A percentile compares a stretch with the other conserved stretches of the same genome.
Evolutionary conservation across 768 basidiomycete genomes (phyloP).

Genomic region (Amylocystis lapponica): DNA sequence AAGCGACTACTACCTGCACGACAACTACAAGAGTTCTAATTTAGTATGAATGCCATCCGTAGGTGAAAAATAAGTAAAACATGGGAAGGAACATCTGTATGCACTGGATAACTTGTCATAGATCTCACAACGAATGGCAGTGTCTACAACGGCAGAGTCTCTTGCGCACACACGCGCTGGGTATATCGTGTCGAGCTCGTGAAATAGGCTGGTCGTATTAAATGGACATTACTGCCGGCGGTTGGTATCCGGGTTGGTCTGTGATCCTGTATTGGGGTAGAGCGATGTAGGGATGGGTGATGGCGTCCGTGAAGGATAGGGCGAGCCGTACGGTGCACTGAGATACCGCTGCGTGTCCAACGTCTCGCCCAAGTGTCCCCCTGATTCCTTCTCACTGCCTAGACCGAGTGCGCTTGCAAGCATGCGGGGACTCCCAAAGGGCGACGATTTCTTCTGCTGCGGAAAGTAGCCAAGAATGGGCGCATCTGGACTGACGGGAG

Average conservation of each 20-base stretch:
- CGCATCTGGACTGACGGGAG: constrained; percentile 42
- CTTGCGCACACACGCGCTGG: constrained; percentile 5
- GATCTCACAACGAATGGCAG: constrained; percentile 9
- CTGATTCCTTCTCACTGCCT: constrained; percentile 14
- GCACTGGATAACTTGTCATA: constrained; percentile 9
- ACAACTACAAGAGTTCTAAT: constrained; percentile 5
- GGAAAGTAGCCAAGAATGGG: constrained; percentile 58
- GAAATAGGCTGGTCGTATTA: constrained; percentile 13
- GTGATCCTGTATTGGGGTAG: constrained; percentile 15
- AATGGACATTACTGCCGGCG: constrained; percentile 13
- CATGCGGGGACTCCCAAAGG: constrained; percentile 45
- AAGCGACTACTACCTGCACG: too few species aligned
- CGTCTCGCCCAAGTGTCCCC: constrained; percentile 35
- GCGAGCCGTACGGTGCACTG: constrained; percentile 44
- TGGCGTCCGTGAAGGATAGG: constrained; percentile 43
- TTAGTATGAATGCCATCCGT: constrained; percentile 12
- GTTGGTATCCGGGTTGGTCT: constrained; percentile 8
- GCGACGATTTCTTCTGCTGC: constrained; percentile 35
- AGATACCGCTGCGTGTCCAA: constrained; percentile 40
- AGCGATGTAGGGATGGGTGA: constrained; percentile 32
- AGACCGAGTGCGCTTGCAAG: constrained; percentile 44
- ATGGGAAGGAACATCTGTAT: constrained; percentile 6
- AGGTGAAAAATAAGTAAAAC: constrained; percentile 2
- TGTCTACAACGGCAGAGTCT: constrained; percentile 12
- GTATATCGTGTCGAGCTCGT: constrained; percentile 15